These are phyloP conservation scores for Aspergillus intermedius DNA, from an alignment of 2,329 filamentous ascomycete species.

Conservation along the genomic window DNA sequence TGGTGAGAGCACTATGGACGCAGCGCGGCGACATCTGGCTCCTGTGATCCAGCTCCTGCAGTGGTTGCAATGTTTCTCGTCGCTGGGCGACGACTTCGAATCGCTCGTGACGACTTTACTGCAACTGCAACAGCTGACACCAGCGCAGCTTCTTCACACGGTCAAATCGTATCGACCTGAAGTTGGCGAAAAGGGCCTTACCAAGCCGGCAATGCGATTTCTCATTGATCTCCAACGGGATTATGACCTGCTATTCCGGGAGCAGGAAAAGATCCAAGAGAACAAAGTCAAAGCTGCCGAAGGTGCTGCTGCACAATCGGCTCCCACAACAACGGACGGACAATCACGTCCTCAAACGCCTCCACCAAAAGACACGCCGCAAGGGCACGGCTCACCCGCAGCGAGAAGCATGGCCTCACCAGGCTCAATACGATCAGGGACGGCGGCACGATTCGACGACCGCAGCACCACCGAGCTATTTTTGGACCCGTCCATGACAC, in stretches of 20 bases:
- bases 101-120: slow-evolving; percentile 82
- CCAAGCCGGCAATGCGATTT: slow-evolving; percentile 83
- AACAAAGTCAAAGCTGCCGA: slow-evolving; percentile 10
- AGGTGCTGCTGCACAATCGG: slow-evolving; percentile 7
- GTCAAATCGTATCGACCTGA: slow-evolving; percentile 91
- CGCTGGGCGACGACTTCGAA: slow-evolving; percentile 81
- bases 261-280: slow-evolving; percentile 28
- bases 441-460: slow-evolving; percentile 14
- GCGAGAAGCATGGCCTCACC: slow-evolving; percentile 13
- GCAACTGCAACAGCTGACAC: slow-evolving; percentile 76
- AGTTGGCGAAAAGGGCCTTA: slow-evolving; percentile 86
- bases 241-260: slow-evolving; percentile 49
- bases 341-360: slow-evolving; percentile 23
- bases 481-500: slow-evolving; percentile 81
- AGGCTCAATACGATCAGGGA: slow-evolving; percentile 15
- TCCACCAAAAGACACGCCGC: slow-evolving; percentile 1
- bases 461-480: slow-evolving; percentile 47
- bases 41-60: slow-evolving; percentile 91
- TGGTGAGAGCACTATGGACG: slow-evolving; percentile 80
- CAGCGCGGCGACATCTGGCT: slow-evolving; percentile 74
- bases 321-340: neutral
- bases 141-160: slow-evolving; percentile 83
- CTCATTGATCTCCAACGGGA: slow-evolving; percentile 74
- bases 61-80: slow-evolving; percentile 97
- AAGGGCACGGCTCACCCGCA: slow-evolving; percentile 9